Percentiles rank a stretch among this genome's conserved stretches.
These are phyloP conservation scores for Trichoderma aggressivum DNA, from an alignment of 2,329 filamentous ascomycete genomes.

Conservation along the genomic window DNA sequence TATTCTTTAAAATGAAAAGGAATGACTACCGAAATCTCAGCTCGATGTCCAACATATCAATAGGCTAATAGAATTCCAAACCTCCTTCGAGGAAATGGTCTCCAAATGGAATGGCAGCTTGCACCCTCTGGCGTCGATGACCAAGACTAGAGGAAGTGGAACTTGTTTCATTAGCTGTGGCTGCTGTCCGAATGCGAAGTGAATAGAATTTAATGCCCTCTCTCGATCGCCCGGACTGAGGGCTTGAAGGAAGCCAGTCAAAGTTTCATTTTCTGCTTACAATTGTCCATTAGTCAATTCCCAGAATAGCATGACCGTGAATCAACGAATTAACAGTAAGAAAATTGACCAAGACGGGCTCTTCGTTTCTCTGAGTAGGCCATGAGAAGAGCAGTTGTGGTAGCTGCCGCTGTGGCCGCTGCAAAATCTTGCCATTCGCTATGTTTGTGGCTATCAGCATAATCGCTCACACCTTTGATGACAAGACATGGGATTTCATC, in stretches of 20 bases:
- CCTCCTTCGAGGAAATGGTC: neutral
- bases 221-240: neutral
- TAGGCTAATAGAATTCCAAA: no score
- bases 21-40: no score
- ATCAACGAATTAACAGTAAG: neutral
- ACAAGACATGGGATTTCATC: neutral
- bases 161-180: neutral
- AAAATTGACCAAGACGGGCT: neutral
- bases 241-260: neutral
- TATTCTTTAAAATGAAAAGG: no score
- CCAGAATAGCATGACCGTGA: neutral
- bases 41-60: no score
- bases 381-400: neutral
- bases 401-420: neutral
- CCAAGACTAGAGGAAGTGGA: neutral
- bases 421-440: neutral
- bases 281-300: neutral
- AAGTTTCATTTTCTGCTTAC: neutral
- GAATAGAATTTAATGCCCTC: neutral
- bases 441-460: neutral
- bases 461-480: neutral
- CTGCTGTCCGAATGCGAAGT: neutral
- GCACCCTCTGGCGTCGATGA: neutral
- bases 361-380: rapidly evolving
- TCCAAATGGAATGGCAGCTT: neutral